Conservation (phyloP, 2,329 filamentous ascomycete genomes). For the Claviceps fusiformis region DNA sequence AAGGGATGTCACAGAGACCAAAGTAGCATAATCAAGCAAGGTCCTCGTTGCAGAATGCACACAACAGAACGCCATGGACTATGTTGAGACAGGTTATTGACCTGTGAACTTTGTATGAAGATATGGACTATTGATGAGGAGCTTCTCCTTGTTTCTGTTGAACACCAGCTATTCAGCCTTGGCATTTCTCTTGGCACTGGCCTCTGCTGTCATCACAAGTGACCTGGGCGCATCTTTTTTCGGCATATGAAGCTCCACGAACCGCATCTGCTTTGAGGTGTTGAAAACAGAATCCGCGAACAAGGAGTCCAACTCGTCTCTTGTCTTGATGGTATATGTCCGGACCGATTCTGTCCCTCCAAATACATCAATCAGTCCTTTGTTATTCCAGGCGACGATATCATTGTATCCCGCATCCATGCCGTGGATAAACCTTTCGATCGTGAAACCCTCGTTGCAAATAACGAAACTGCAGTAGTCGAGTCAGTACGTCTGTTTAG, state of each 20-base stretch:
- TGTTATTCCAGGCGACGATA: conserved; percentile 61
- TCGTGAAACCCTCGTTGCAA: conserved; percentile 80
- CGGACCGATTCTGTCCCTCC: conserved; percentile 47
- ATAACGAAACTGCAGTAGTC: conserved; percentile 52
- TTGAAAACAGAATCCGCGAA: conserved; percentile 53
- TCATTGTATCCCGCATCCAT: conserved; percentile 73
- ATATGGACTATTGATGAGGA: too few species aligned
- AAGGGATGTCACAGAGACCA: too few species aligned
- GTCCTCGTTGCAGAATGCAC: too few species aligned
- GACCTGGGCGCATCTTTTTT: conserved; percentile 63
- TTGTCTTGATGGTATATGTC: conserved; percentile 56
- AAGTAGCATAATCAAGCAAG: too few species aligned
- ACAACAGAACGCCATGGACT: too few species aligned
- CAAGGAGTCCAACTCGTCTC: conserved; percentile 51
- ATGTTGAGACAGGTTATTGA: too few species aligned
- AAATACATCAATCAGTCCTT: conserved; percentile 53
- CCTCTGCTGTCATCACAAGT: conserved; percentile 56
- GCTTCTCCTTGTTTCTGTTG: too few species aligned
- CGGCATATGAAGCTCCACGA: conserved; percentile 74
- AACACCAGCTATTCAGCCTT: conserved; percentile 17
- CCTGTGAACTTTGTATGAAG: too few species aligned
- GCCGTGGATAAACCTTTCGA: conserved; percentile 79
- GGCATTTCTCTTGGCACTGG: conserved; percentile 55
- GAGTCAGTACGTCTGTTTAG: neutral
- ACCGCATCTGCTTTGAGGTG: conserved; percentile 40